Evolutionary conservation across 2,329 filamentous ascomycete species (phyloP).

Genomic region (Monilinia laxa): DNA sequence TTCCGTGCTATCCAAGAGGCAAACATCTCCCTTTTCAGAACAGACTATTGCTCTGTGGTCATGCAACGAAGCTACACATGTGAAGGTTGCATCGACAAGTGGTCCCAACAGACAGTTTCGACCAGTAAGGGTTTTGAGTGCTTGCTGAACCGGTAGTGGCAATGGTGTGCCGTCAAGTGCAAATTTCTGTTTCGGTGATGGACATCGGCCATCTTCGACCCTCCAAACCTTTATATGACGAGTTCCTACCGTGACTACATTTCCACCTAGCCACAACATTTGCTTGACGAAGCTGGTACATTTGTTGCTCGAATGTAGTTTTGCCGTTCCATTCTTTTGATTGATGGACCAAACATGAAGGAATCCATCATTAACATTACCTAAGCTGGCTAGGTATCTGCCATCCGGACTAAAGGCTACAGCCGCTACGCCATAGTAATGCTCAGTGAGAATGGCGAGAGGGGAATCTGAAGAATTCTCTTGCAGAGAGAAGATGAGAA

Average conservation of each 20-base stretch:
- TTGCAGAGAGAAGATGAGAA: slow-evolving; percentile 83
- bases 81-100: slow-evolving; percentile 82
- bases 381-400: slow-evolving; percentile 82
- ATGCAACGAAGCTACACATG: slow-evolving; percentile 70
- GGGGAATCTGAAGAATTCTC: slow-evolving; percentile 79
- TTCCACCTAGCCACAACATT: slow-evolving; percentile 88
- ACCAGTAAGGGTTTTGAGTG: slow-evolving; percentile 72
- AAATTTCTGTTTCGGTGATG: slow-evolving; percentile 65
- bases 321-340: slow-evolving; percentile 75
- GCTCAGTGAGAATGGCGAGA: slow-evolving; percentile 81
- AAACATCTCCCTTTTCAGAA: slow-evolving; percentile 87
- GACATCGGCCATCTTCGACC: slow-evolving; percentile 63
- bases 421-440: slow-evolving; percentile 83
- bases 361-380: slow-evolving; percentile 88
- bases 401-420: slow-evolving; percentile 89
- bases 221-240: slow-evolving; percentile 94
- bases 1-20: slow-evolving; percentile 74
- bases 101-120: slow-evolving; percentile 84
- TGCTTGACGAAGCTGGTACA: slow-evolving; percentile 84
- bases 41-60: slow-evolving; percentile 76
- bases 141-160: slow-evolving; percentile 43
- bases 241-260: slow-evolving; percentile 81
- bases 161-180: slow-evolving; percentile 45
- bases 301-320: slow-evolving; percentile 81
- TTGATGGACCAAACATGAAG: slow-evolving; percentile 89